Evolutionary conservation across 345 rosid species (phyloP), one percentile per base, ranked within the genome.

Genomic region (Kernera saxatilis): DNA sequence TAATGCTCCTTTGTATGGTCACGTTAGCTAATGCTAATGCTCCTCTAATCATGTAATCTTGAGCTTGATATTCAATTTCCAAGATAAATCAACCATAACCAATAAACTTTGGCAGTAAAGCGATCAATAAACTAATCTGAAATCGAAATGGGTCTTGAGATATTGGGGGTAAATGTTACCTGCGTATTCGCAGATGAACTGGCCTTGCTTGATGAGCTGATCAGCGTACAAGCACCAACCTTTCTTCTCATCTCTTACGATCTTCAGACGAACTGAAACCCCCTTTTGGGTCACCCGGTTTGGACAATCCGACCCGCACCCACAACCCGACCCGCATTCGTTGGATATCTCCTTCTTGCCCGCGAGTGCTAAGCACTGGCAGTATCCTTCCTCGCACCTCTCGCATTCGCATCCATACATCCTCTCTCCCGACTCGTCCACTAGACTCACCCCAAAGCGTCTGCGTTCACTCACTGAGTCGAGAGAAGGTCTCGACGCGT

Each of bases 131-230:
- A 23, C 50, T 6, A 40, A 33, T 18, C 14, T 51, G 21, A 52
- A 50, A 41, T 9, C 27, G 10, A 46, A 36, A 33, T 45, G 17
- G 29, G 21, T 61, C 15, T n/a, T 62, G 19, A 40, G 11, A 58
- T 21, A 10, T 15, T 10, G 19, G 5, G 13, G 14, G 22, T 26
- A 6, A 12, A 30, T 8, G 3, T 32, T 75, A 90, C 97, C 97
- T 73, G 96, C 87, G 73, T 91, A 94, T 72, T 94, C 96, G 23
- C 97, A 94, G 22, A 91, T 71, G 67, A 88, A 94, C 25, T 87
- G 93, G 30, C 91, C 90, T 72, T 63, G 71, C 51, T 46, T 70
- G 33, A 94, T 85, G 27, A 60, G n/a, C 76, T 88, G 95, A 81
- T 88, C 89, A 55, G 90, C 83, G 51, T 56, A 78, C 80, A 91